Evolutionary conservation across 352 stramenopile genomes (phyloP), one percentile per base, ranked within the genome.

Genomic region (Pelagophyceae sp.): DNA sequence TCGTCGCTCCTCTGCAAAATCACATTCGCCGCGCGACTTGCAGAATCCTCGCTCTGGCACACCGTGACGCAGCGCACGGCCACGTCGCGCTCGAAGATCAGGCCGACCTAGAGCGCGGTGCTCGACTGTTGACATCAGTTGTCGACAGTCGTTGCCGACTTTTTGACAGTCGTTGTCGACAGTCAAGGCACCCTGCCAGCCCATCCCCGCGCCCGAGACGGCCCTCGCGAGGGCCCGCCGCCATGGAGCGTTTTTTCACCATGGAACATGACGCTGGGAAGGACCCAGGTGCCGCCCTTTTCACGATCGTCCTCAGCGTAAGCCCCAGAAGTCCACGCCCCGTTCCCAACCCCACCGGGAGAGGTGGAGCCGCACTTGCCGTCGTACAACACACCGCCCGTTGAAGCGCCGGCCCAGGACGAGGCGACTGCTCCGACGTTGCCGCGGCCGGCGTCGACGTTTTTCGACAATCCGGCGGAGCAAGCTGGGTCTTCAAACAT

Each of bases 61-160:
- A 74, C 15, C 25, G 38, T n/a, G 27, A 74, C 67, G 67, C 67
- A 74, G 20, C 67, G 33, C 15, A 74, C 67, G 33, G 37, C 67
- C 15, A 74, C 67, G 15, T 11, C 35, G 1, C 29, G 33, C 35
- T 74, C 33, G n/a, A 74, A 74, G 27, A 23, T 31, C 3, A 40
- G 31, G 27, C 67, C 67, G 33, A 74, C n/a, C n/a, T n/a, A n/a
- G n/a, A n/a, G n/a, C n/a, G n/a, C n/a, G n/a, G n/a, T n/a, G n/a
- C n/a, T n/a, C n/a, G n/a, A n/a, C n/a, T n/a, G n/a, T n/a, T n/a
- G n/a, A n/a, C n/a, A n/a, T n/a, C n/a, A n/a, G n/a, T n/a, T n/a
- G n/a, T n/a, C n/a, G n/a, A n/a, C n/a, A n/a, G n/a, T n/a, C n/a
- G n/a, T n/a, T n/a, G n/a, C n/a, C n/a, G n/a, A n/a, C n/a, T n/a